Percentiles rank a stretch among this genome's conserved stretches.
These are phyloP conservation scores for Cladophialophora yegresii DNA, from an alignment of 2,329 filamentous ascomycete genomes.

Conservation along the genomic window DNA sequence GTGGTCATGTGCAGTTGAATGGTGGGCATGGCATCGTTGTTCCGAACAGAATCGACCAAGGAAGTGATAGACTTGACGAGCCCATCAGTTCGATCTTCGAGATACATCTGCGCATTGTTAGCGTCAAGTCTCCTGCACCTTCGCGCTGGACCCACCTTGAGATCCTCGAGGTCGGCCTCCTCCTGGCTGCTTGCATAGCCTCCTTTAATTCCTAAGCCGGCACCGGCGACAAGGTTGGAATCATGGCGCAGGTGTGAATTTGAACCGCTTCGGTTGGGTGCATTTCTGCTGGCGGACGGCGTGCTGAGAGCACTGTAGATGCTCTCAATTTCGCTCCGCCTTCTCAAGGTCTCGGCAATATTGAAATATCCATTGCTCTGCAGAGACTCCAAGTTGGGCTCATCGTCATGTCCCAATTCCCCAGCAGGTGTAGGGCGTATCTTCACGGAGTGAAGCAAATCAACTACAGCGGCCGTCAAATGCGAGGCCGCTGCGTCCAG, in stretches of 20 bases:
- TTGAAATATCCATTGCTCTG: constrained; percentile 69
- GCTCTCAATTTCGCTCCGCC: constrained; percentile 67
- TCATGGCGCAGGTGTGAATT: constrained; percentile 21
- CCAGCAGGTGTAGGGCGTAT: constrained; percentile 73
- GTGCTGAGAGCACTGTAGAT: constrained; percentile 73
- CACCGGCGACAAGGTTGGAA: constrained; percentile 26
- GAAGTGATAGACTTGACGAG: constrained; percentile 79
- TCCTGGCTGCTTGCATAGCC: constrained; percentile 46
- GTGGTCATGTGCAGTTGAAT: constrained; percentile 70
- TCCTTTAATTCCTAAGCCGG: constrained; percentile 33
- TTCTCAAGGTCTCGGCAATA: constrained; percentile 53
- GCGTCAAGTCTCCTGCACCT: not conserved
- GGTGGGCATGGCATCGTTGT: constrained; percentile 62
- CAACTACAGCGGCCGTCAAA: constrained; percentile 79
- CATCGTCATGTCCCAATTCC: constrained; percentile 77
- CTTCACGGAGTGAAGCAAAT: constrained; percentile 80
- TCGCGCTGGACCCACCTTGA: constrained; percentile 54
- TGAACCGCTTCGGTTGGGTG: constrained; percentile 11
- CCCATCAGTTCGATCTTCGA: constrained; percentile 78
- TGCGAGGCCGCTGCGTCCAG: constrained; percentile 92
- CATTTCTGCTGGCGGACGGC: constrained; percentile 52
- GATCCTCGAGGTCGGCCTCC: constrained; percentile 59
- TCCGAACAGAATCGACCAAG: constrained; percentile 72
- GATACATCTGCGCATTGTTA: constrained; percentile 60
- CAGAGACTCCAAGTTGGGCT: constrained; percentile 61